Percentiles rank a stretch among this genome's conserved stretches.
Evolutionary conservation across 1,284 basidiomycete genomes (phyloP).

Genomic region (Fomitopsis pinicola): DNA sequence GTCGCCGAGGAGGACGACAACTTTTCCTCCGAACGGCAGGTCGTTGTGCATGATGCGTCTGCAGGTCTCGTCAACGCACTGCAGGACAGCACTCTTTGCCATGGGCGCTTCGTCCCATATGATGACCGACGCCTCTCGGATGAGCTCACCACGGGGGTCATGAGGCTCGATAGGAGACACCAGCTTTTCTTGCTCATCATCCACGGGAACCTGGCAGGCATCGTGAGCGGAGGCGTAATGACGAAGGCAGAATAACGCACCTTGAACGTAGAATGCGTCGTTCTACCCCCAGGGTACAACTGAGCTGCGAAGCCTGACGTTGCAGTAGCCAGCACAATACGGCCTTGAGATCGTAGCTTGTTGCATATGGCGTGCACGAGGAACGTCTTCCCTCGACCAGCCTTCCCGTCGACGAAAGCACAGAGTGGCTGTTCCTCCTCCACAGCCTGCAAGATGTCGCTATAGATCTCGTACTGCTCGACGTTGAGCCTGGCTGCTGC

Average conservation of each 20-base stretch:
- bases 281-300: constrained; percentile 34
- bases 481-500: constrained; percentile 21
- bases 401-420: constrained; percentile 35
- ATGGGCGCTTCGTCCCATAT: constrained; percentile 39
- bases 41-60: constrained; percentile 23
- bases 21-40: constrained; percentile 34
- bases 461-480: constrained; percentile 28
- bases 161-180: constrained; percentile 24
- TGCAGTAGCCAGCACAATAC: constrained; percentile 32
- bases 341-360: constrained; percentile 21
- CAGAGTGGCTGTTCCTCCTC: constrained; percentile 13
- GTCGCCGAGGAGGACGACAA: constrained; percentile 32
- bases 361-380: constrained; percentile 31
- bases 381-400: constrained; percentile 37
- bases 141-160: constrained; percentile 28
- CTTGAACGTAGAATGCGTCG: constrained; percentile 33
- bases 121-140: constrained; percentile 25
- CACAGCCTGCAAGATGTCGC: constrained; percentile 23
- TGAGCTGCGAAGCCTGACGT: constrained; percentile 36
- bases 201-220: constrained; percentile 29
- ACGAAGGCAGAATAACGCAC: constrained; percentile 12
- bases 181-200: constrained; percentile 28
- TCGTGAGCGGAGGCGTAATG: not conserved
- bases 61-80: constrained; percentile 31
- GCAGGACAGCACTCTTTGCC: constrained; percentile 31